Evolutionary conservation across 2,329 filamentous ascomycete species (phyloP), one percentile per base, ranked within the genome.

Genomic region (Colletotrichum filicis): DNA sequence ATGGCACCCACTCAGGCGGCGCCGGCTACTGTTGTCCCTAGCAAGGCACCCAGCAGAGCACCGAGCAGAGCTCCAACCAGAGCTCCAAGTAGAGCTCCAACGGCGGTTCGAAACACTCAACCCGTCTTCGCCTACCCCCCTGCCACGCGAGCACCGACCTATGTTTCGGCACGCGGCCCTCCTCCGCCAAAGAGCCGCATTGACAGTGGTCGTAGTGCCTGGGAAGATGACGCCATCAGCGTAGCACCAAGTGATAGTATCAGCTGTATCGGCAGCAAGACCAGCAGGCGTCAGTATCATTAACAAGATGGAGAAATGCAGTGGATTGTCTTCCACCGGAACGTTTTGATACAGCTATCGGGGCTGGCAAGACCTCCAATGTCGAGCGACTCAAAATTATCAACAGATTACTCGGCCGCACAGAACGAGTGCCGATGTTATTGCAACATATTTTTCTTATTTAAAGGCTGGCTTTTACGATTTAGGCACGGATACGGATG

Each of bases 211-310:
- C 80, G 83, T 49, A 81, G 80, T 9, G 78, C 80, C 53, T 84
- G 83, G 79, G 85, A 87, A 11, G 85, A 87, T 52, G 88, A 90
- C 75, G 80, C 82, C 64, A 85, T 83, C 61, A 91, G 88, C 76
- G 82, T 92, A 46, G 88, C 86, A 56, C 90, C 90, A 1, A 88
- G 86, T 76, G 90, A 92, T 78, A 92, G 90, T 77, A 90, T 92
- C 68, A 91, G 89, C 78, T 89, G 88, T 75, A 85, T 91, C n/a
- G 90, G 89, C 26, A 85, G 79, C 74, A 81, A 83, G 55, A 80
- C 79, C 70, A 78, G 78, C 55, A 74, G 77, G 24, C 77, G 79
- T 7, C 69, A 76, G 11, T 78, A 82, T 61, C 75, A 78, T 71
- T 75, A 74, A 67, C 32, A 76, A 77, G 70, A 75, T 78, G 22